phyloP scores from a whole-genome alignment of 2,329 filamentous ascomycete genomes.

The Fusarium tanahbumbuense region DNA sequence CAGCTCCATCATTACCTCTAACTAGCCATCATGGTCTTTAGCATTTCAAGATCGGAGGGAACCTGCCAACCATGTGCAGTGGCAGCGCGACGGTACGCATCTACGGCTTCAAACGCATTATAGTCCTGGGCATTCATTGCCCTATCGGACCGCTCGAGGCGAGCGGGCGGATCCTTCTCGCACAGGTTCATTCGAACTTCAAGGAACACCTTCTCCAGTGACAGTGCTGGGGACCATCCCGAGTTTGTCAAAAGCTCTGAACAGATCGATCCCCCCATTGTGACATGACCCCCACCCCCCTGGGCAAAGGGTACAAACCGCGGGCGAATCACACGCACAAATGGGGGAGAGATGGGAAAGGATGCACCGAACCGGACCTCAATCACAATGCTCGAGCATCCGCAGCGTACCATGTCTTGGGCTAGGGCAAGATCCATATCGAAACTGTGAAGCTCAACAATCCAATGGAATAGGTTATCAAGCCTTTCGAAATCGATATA shows the following conservation, averaged over 20 bases:
- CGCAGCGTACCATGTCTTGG: slow-evolving; percentile 74
- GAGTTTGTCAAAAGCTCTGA: slow-evolving; percentile 87
- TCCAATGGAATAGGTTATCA: slow-evolving; percentile 88
- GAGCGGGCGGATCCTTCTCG: slow-evolving; percentile 77
- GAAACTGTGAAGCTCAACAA: slow-evolving; percentile 89
- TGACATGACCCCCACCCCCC: slow-evolving; percentile 89
- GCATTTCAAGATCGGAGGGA: slow-evolving; percentile 69
- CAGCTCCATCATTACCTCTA: not conserved
- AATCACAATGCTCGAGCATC: slow-evolving; percentile 76
- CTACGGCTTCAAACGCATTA: slow-evolving; percentile 74
- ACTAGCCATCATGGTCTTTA: slow-evolving; percentile 45
- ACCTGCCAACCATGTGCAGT: slow-evolving; percentile 77
- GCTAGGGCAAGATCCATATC: slow-evolving; percentile 75
- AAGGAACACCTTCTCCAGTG: slow-evolving; percentile 82
- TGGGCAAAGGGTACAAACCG: slow-evolving; percentile 77
- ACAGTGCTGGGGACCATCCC: slow-evolving; percentile 80
- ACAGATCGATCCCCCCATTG: slow-evolving; percentile 82
- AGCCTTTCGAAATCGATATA: slow-evolving; percentile 77
- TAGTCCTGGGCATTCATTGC: slow-evolving; percentile 63
- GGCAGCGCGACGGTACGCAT: slow-evolving; percentile 77
- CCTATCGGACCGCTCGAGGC: slow-evolving; percentile 60
- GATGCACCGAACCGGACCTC: slow-evolving; percentile 84
- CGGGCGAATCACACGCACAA: slow-evolving; percentile 84
- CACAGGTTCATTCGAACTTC: slow-evolving; percentile 83
- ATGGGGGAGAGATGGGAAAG: slow-evolving; percentile 83